Base-by-base conservation (phyloP, 2,329 filamentous ascomycete genomes). In the Apiospora phragmitis region DNA sequence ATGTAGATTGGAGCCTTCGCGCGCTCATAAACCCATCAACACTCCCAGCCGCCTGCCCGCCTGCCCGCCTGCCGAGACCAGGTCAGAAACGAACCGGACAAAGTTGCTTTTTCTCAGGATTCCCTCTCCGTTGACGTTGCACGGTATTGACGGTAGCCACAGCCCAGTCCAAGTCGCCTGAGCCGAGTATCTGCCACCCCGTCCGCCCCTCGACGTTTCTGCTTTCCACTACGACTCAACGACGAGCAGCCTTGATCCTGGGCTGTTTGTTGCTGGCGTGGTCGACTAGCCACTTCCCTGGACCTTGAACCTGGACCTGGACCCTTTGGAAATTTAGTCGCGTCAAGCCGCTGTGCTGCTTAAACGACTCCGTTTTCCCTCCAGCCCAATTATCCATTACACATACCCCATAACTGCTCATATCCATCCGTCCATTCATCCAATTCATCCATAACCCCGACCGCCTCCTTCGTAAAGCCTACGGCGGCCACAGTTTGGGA, bases 401-500 rank as follows among this genome's bases (percentile, higher is more conserved):
- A 38, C 55, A 38, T 62, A 62, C 55, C 51, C 51, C 51, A 59
- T 59, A 59, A 35, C 51, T 59, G 51, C 51, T 59, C 51, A 59
- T 59, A 21, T 45, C 65, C 38, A 67, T 67, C 12, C 38, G 26
- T 49, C 67, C 45, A 55, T 68, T n/a, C n/a, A n/a, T n/a, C n/a
- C n/a, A n/a, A n/a, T n/a, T n/a, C n/a, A 38, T 49, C 67, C 45
- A 55, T 68, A 68, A 68, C 67, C 43, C 67, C 67, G 67, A 68
- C 67, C 67, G 45, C 42, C 67, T 51, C 43, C 43, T 24, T 38
- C 43, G 67, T 51, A 55, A 68, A 68, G 67, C 67, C 45, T 68
- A 68, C 38, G 42, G 55, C 38, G 42, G 55, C 55, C 55, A 62
- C 29, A 62, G 38, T 38, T 62, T 35, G 55, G 51, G 32, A 59